phyloP scores from a whole-genome alignment of 306 rosid species.

The Purshia tridentata region DNA sequence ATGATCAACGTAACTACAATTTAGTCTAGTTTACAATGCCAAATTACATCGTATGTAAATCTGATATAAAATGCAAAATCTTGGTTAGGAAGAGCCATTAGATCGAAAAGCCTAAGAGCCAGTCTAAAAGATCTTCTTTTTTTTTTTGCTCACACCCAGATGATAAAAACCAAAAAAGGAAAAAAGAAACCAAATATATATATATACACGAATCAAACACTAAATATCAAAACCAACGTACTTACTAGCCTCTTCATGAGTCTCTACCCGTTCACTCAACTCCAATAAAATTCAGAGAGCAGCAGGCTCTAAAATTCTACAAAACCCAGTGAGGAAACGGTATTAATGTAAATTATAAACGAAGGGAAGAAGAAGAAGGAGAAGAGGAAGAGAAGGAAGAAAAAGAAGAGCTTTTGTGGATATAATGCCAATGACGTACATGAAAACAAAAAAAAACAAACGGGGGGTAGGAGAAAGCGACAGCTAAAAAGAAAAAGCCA shows the following conservation, averaged over 20 bases:
- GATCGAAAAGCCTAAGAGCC: neutral
- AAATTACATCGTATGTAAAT: neutral
- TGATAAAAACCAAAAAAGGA: neutral
- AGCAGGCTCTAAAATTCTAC: conserved; percentile 9
- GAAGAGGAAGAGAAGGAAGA: neutral
- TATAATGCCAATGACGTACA: conserved; percentile 38
- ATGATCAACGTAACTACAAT: neutral
- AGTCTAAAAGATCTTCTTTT: neutral
- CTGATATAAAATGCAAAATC: neutral
- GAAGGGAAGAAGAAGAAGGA: neutral
- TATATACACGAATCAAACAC: neutral
- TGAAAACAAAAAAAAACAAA: conserved; percentile 27
- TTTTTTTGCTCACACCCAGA: neutral
- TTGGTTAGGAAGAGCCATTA: too few relatives aligned
- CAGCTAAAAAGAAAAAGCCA: conserved; percentile 37
- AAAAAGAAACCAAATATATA: neutral
- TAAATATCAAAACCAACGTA: conserved; percentile 42
- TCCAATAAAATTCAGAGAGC: conserved; percentile 13
- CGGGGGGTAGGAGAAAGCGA: conserved; percentile 33
- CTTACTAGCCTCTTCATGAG: conserved; percentile 61
- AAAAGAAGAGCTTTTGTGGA: conserved; percentile 24
- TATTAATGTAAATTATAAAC: neutral
- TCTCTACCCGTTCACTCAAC: conserved; percentile 5
- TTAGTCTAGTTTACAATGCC: neutral
- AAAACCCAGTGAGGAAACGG: conserved; percentile 4